Conservation (phyloP, 139 green algal species). For the Deuterostichococcus epilithicus region DNA sequence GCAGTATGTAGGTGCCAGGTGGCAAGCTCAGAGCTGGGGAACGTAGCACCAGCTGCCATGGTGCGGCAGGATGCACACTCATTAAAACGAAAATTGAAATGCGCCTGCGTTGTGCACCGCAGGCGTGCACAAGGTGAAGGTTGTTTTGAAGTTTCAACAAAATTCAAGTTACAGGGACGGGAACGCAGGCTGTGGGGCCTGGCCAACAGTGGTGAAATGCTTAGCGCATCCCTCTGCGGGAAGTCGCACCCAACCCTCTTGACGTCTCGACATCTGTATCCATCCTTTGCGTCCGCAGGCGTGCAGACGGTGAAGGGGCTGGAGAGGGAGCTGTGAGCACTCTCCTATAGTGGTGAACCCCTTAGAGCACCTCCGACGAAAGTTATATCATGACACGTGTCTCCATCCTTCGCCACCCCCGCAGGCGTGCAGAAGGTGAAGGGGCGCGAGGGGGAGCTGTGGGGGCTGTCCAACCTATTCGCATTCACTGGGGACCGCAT, state of each 20-base stretch:
- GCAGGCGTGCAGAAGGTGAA: conserved; percentile 26
- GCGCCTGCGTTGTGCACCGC: too few species aligned
- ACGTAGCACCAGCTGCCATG: too few species aligned
- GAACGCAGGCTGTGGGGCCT: too few species aligned
- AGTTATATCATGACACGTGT: not conserved
- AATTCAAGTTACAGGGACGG: too few species aligned
- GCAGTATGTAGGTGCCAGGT: too few species aligned
- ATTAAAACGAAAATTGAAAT: too few species aligned
- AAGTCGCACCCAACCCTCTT: not conserved
- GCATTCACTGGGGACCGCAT: conserved; percentile 24
- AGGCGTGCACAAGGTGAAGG: too few species aligned
- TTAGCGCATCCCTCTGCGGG: not conserved
- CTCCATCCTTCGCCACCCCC: not conserved
- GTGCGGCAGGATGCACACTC: too few species aligned
- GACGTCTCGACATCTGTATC: too few species aligned
- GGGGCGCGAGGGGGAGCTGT: conserved; percentile 49
- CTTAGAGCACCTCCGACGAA: not conserved
- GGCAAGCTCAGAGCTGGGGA: too few species aligned
- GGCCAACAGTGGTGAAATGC: too few species aligned
- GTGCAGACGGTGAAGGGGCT: not conserved
- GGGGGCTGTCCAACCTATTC: conserved; percentile 56
- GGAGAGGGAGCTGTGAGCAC: not conserved
- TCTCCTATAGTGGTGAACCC: not conserved
- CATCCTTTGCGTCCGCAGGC: not conserved
- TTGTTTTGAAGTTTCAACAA: too few species aligned